Base-by-base conservation (phyloP, 371 early-diverging fungal genomes). In the Apophysomyces variabilis region DNA sequence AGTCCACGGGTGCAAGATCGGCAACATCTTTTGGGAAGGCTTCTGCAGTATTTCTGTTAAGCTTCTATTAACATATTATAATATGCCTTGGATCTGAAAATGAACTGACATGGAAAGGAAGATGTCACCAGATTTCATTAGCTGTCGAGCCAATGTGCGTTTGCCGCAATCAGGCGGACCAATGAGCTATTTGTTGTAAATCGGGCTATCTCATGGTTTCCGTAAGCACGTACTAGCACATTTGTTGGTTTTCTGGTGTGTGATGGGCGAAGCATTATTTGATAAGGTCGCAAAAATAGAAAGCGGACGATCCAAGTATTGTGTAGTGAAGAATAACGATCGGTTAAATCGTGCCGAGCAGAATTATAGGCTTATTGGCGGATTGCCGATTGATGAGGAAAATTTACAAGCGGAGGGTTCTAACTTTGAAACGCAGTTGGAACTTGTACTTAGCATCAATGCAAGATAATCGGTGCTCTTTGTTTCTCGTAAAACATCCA, bases 101-200 rank as follows among this genome's bases (percentile, higher is more conserved):
- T 18, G 7, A 13, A 36, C 37, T 69, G 70, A 80, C 80, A 77
- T 64, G 64, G 68, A 72, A 38, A 68, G 62, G 50, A 70, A 80
- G 3, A 70, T 66, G 32, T 67, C 57, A 41, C 61, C 59, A 35
- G 61, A 57, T 56, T 67, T 65, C 5, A 80, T 57, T 8, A 80
- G 46, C 45, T 73, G 69, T 7, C 43, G 38, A 9, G 80, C 66
- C 37, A 80, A 39, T 7, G 77, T 75, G 26, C 74, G 67, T 47
- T 80, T 80, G 5, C 80, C 80, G 41, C 72, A 66, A 4, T 39
- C 37, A 12, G 72, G 38, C 13, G 74, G 74, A 13, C 80, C 80
- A 4, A 80, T 45, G n/a, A 80, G 38, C 80, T 80, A 60, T 57
- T 3, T 45, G 35, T 16, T 35, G 45, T 26, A 43, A 37, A 38